Evolutionary conservation across 2,329 filamentous ascomycete genomes (phyloP), one percentile per base, ranked within the genome.

Genomic region (Magnaporthales sp.): DNA sequence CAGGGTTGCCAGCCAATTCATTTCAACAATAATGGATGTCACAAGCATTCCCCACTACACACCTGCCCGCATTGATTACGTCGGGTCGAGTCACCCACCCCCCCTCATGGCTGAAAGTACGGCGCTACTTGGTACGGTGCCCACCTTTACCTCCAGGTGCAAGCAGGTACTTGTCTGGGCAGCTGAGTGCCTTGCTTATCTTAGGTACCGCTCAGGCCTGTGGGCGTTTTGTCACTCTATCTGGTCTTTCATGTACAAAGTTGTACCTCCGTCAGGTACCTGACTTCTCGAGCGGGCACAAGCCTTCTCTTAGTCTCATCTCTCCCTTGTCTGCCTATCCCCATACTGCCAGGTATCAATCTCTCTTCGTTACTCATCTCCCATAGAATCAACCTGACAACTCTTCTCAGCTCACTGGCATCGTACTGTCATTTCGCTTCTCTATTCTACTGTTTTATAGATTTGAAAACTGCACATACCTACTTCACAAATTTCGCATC

Each of bases 31-130:
- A 58, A 58, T 58, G 24, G 24, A 24, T 58, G 54, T 58, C 54
- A 58, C 54, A 26, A 58, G 54, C 54, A 26, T 58, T 26, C n/a
- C 54, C 54, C n/a, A 58, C 54, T 24, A 2, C n/a, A 58, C 54
- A 58, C 54, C 54, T 58, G 54, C 54, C 54, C 54, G 54, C 54
- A 58, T 58, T 22, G 54, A 58, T 58, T 58, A 58, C 54, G 54
- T 58, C 54, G 54, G 54, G 24, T 24, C 54, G 54, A 58, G 54
- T 58, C 54, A 58, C 54, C 54, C n/a, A 10, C 54, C 24, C 54
- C 9, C 24, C 54, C 54, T 8, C 38, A 46, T 46, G 38, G 38
- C 38, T 46, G n/a, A 46, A 19, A 46, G 38, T n/a, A 46, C 38
- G 38, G 38, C 38, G 38, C 38, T 46, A 46, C 38, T n/a, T n/a